Conservation (phyloP, 78 protist genomes). For the Anaeramoeba flamelloides region DNA sequence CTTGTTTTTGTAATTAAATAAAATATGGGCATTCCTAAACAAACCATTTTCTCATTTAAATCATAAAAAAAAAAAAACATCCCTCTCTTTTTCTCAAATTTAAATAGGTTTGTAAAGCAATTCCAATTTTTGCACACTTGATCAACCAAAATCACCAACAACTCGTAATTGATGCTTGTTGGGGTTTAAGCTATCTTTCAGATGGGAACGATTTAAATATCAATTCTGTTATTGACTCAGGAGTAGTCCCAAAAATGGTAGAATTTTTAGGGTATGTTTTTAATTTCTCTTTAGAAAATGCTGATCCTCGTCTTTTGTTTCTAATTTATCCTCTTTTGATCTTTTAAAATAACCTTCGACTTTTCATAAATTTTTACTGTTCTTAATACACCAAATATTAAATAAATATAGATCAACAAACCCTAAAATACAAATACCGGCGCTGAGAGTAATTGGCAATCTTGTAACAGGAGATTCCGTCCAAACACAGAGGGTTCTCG, state of each 20-base stretch:
- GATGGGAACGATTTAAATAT: conserved; percentile 75
- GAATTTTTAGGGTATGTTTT: conserved; percentile 35
- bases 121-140: conserved; percentile 37
- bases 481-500: conserved; percentile 80
- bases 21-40: too few relatives aligned
- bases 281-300: background rate
- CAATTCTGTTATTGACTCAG: conserved; percentile 59
- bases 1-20: too few relatives aligned
- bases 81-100: too few relatives aligned
- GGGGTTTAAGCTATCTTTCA: conserved; percentile 85
- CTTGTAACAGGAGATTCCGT: conserved; percentile 85
- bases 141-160: conserved; percentile 57
- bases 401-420: too few relatives aligned
- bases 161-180: conserved; percentile 80
- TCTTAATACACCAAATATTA: too few relatives aligned
- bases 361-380: too few relatives aligned
- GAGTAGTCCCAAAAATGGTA: conserved; percentile 73
- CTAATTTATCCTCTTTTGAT: too few relatives aligned
- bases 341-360: too few relatives aligned
- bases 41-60: too few relatives aligned
- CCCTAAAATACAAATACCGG: conserved; percentile 83
- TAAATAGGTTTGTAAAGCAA: too few relatives aligned
- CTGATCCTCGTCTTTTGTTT: too few relatives aligned
- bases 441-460: conserved; percentile 85
- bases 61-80: too few relatives aligned